Base-by-base conservation (phyloP, 768 basidiomycete species). In the Trametopsis cervina region DNA sequence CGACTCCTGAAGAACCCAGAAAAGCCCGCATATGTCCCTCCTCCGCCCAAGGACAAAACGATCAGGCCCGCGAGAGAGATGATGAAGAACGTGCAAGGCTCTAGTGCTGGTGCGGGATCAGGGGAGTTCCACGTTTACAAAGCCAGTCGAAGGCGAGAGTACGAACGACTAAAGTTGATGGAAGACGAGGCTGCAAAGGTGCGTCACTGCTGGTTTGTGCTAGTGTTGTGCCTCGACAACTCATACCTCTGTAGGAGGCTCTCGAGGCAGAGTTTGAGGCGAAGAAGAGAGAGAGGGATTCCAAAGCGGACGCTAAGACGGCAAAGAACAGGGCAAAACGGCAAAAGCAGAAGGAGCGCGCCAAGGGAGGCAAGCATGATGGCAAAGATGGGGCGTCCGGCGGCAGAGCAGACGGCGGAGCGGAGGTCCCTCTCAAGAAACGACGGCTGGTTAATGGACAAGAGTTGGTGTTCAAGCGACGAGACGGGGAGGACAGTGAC, bases 61-160 rank as follows among this genome's bases (percentile, higher is more conserved):
- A 72, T 97, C 24, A 73, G 92, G 17, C 73, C 93, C 1, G 74
- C 94, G 7, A 75, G 89, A 42, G 96, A 92, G 64, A 92, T 92
- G 89, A 97, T 99, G 89, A 97, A 96, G 76, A 98, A 98, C 58
- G 95, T 99, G 5, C 94, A 97, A 66, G 96, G 96, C 0, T 94
- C 90, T 13, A 91, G 89, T 65, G 93, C 96, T 5, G 96, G 95
- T 39, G 96, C 96, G 15, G 96, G 96, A 43, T 91, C 89, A 48
- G 95, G 95, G 37, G 94, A 95, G 66, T 97, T 98, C 61, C 96
- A 99, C 63, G 96, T 99, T 0, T 99, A 98, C 72, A 98, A 98
- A 63, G 94, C 95, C 15, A 83, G 85, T 54, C 71, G 96, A 53
- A 76, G 95, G 61, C 75, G 95, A 59, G 96, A 99, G 69, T 98